Conservation (phyloP, 2,329 filamentous ascomycete species). For the Diaporthe nobilis region DNA sequence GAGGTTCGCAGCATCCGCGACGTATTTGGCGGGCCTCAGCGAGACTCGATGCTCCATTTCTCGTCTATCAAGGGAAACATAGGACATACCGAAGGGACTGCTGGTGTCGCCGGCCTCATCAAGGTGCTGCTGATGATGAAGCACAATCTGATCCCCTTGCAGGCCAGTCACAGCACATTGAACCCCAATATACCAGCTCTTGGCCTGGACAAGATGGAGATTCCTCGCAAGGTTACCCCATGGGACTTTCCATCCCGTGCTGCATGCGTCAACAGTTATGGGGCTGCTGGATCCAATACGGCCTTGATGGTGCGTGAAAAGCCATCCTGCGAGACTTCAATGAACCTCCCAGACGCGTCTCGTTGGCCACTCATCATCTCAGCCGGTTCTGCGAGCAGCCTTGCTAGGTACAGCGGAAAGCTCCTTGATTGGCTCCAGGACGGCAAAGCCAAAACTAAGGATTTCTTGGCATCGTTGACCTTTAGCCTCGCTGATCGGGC, state of each 20-base stretch:
- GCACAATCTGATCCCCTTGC: slow-evolving; percentile 48
- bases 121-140: slow-evolving; percentile 52
- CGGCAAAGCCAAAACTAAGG: too few species aligned
- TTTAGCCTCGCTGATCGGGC: too few species aligned
- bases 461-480: too few species aligned
- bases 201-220: slow-evolving; percentile 46
- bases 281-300: slow-evolving; percentile 46
- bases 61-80: slow-evolving; percentile 31
- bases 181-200: slow-evolving; percentile 35
- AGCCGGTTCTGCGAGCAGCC: background rate
- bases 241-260: slow-evolving; percentile 45
- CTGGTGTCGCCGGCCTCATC: slow-evolving; percentile 45
- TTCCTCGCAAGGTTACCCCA: slow-evolving; percentile 40
- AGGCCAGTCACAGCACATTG: slow-evolving; percentile 51
- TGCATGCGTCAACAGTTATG: slow-evolving; percentile 54
- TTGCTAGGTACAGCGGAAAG: background rate
- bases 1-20: slow-evolving; percentile 52
- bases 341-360: too few species aligned
- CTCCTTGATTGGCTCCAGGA: background rate
- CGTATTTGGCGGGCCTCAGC: slow-evolving; percentile 43
- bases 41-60: background rate
- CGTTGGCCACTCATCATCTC: too few species aligned
- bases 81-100: slow-evolving; percentile 22
- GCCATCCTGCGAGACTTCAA: too few species aligned
- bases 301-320: background rate